A percentile compares a stretch with the other conserved stretches of the same genome.
Evolutionary conservation across 768 basidiomycete species (phyloP).

Genomic region (Boletus sensibilis): DNA sequence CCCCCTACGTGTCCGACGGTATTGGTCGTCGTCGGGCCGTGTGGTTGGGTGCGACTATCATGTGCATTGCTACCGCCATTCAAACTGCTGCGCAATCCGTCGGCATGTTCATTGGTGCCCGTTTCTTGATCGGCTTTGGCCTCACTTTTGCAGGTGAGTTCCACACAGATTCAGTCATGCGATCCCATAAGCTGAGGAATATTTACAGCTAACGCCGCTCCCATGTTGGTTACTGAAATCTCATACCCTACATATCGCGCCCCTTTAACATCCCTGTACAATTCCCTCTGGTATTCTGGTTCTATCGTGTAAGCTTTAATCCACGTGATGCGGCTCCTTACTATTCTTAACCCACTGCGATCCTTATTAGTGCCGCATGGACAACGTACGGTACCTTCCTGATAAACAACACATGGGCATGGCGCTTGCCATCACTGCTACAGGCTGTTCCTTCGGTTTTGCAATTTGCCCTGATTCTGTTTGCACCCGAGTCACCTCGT

Average conservation of each 20-base stretch:
- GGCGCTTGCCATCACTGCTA: conserved; percentile 77
- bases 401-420: conserved; percentile 67
- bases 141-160: conserved; percentile 62
- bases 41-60: conserved; percentile 67
- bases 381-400: conserved; percentile 78
- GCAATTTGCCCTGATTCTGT: conserved; percentile 64
- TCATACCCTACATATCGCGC: conserved; percentile 82
- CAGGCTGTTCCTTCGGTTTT: conserved; percentile 69
- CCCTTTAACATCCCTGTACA: conserved; percentile 73
- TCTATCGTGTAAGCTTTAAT: conserved; percentile 60
- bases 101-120: conserved; percentile 79
- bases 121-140: conserved; percentile 77
- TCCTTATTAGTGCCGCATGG: conserved; percentile 65
- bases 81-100: conserved; percentile 73
- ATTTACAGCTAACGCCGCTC: conserved; percentile 62
- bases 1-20: conserved; percentile 70
- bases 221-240: conserved; percentile 83
- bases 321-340: no score
- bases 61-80: conserved; percentile 64
- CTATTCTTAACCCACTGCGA: neutral
- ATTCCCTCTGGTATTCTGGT: conserved; percentile 86
- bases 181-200: neutral
- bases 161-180: neutral
- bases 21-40: conserved; percentile 67
- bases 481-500: conserved; percentile 82